Conservation (phyloP, 768 basidiomycete genomes). For the Dentipellis fragilis region DNA sequence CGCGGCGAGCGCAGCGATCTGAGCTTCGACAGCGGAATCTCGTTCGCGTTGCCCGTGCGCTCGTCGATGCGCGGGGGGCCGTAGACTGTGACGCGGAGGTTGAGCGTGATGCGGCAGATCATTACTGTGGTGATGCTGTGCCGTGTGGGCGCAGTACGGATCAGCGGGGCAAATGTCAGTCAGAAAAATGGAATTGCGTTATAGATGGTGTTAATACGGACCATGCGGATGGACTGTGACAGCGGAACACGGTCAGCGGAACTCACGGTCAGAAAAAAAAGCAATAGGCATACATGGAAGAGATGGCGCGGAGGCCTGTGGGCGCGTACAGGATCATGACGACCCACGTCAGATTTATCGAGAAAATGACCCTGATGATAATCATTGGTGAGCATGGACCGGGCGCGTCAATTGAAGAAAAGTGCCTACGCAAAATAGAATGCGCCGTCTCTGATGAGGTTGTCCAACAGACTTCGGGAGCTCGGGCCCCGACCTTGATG, state of each 20-base stretch:
- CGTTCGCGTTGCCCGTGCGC: neutral
- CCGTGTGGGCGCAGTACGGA: no score
- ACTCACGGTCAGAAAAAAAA: neutral
- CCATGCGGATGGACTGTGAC: constrained; percentile 11
- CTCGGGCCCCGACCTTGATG: neutral
- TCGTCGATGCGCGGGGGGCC: constrained; percentile 2
- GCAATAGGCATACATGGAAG: constrained; percentile 7
- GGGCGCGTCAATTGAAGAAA: neutral
- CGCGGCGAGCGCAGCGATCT: neutral
- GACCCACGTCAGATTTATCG: constrained; percentile 12
- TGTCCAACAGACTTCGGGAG: neutral
- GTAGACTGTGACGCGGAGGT: constrained; percentile 11
- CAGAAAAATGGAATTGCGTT: neutral
- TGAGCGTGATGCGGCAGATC: constrained; percentile 14
- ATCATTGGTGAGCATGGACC: neutral
- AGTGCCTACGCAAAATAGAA: constrained; percentile 12
- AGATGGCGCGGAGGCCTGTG: constrained; percentile 12
- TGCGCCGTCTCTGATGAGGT: constrained; percentile 8
- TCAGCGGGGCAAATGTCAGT: neutral
- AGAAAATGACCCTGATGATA: constrained; percentile 8
- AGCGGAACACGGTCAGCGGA: neutral
- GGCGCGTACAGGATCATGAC: constrained; percentile 13
- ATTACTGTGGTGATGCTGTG: constrained; percentile 9
- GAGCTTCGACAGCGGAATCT: constrained; percentile 6
- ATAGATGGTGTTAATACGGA: neutral